Evolutionary conservation across 495 filamentous ascomycete species (phyloP).

Genomic region (Neurospora sp.): DNA sequence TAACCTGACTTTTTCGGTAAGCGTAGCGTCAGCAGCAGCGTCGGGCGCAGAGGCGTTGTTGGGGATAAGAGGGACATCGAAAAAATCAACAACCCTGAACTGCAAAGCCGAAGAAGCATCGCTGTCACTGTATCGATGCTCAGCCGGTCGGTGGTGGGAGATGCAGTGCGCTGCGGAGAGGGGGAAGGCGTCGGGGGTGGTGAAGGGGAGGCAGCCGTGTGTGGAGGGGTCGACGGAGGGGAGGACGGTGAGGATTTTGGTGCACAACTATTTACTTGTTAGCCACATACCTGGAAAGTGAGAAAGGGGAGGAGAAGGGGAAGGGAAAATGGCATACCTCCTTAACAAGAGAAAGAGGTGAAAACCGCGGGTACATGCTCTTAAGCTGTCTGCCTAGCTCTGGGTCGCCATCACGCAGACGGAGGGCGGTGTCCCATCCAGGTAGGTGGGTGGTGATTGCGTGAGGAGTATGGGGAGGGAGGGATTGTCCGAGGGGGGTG

Average conservation of each 20-base stretch:
- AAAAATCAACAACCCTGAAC: conserved; percentile 26
- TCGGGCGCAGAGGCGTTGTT: no score
- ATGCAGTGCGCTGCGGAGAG: conserved; percentile 12
- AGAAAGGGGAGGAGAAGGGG: neutral
- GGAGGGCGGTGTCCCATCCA: conserved; percentile 21
- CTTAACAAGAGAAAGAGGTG: conserved; percentile 19
- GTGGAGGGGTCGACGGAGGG: conserved; percentile 8
- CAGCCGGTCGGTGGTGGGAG: conserved; percentile 10
- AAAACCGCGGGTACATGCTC: conserved; percentile 36
- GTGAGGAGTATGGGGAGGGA: conserved; percentile 34
- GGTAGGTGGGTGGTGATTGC: conserved; percentile 28
- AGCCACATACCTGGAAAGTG: neutral
- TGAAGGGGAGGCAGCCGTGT: conserved; percentile 21
- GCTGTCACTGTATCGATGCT: conserved; percentile 26
- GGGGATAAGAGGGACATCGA: neutral
- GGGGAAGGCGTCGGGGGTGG: conserved; percentile 13
- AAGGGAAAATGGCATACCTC: conserved; percentile 3
- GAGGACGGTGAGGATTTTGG: conserved; percentile 15
- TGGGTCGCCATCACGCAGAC: conserved; percentile 23
- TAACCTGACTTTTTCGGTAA: conserved; percentile 10
- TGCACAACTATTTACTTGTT: conserved; percentile 12
- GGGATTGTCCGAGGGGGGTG: conserved; percentile 25
- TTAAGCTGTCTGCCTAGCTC: conserved; percentile 16
- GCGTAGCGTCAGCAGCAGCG: no score
- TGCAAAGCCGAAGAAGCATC: conserved; percentile 14